phyloP scores from a whole-genome alignment of 2,329 filamentous ascomycete genomes.

The Penicillium sp. region DNA sequence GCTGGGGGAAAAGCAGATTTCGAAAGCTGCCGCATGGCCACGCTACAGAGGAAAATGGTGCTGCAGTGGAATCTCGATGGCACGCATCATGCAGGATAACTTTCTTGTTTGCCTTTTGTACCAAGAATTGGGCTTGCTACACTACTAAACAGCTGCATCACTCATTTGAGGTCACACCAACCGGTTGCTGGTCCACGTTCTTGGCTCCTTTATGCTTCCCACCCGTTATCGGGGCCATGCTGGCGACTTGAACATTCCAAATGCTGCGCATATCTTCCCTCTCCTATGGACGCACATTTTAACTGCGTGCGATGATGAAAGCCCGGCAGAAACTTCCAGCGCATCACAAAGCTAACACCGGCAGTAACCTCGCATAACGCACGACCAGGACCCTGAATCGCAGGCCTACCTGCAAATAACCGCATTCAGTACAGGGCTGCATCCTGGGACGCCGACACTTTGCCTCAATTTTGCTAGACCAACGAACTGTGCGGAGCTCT shows the following conservation, averaged over 20 bases:
- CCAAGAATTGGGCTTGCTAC: background rate
- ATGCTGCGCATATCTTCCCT: background rate
- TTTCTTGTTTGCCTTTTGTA: slow-evolving; percentile 30
- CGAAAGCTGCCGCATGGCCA: background rate
- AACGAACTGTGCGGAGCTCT: background rate
- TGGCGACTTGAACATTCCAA: background rate
- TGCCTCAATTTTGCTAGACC: background rate
- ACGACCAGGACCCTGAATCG: background rate
- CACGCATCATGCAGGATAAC: slow-evolving; percentile 28
- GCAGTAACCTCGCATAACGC: slow-evolving; percentile 10
- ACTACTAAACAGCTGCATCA: background rate
- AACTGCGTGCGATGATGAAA: background rate
- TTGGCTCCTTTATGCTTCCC: background rate
- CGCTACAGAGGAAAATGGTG: background rate
- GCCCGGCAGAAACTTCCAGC: background rate
- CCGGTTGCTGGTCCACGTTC: slow-evolving; percentile 22
- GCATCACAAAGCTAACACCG: background rate
- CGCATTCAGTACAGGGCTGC: slow-evolving; percentile 11
- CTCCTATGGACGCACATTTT: background rate
- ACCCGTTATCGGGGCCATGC: background rate
- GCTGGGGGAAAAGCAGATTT: background rate
- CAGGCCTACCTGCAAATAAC: background rate
- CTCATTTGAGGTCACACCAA: slow-evolving; percentile 1
- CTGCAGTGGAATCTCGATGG: slow-evolving; percentile 18
- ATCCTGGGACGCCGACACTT: background rate